phyloP scores from a whole-genome alignment of 345 rosid species.

The Hypericum perforatum region DNA sequence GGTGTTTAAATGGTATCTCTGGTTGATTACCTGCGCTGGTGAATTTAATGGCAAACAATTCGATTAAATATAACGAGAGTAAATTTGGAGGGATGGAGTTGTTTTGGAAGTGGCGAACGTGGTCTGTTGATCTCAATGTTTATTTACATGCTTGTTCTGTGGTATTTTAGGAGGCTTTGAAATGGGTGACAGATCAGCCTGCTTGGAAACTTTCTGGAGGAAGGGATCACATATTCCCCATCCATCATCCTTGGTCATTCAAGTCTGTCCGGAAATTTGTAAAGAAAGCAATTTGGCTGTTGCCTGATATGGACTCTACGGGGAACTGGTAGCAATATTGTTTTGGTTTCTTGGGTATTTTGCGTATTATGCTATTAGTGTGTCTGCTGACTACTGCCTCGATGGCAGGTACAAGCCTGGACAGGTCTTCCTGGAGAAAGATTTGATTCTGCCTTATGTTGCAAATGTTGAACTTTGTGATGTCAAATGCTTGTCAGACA shows the following conservation, averaged over 20 bases:
- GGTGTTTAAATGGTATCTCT: no score
- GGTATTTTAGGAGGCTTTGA: slow-evolving; percentile 59
- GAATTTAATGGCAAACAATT: no score
- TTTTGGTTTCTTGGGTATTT: neutral
- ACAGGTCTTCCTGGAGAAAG: slow-evolving; percentile 90
- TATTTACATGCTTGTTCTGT: slow-evolving; percentile 2
- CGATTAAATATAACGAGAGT: no score
- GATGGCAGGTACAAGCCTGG: slow-evolving; percentile 88
- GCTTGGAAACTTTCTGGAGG: slow-evolving; percentile 91
- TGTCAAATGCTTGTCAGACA: slow-evolving; percentile 57
- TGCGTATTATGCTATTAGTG: slow-evolving; percentile 3
- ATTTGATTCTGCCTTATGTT: slow-evolving; percentile 87
- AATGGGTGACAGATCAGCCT: slow-evolving; percentile 98
- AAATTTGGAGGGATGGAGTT: slow-evolving; percentile 1
- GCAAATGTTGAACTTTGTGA: slow-evolving; percentile 78
- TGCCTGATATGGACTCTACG: slow-evolving; percentile 97
- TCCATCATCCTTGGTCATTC: slow-evolving; percentile 99
- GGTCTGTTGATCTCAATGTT: neutral
- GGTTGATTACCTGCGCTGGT: no score
- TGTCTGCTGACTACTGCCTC: slow-evolving; percentile 13
- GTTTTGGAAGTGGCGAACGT: slow-evolving; percentile 1
- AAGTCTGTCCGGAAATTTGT: slow-evolving; percentile 77
- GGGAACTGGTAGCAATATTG: slow-evolving; percentile 60
- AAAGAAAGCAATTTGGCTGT: slow-evolving; percentile 85
- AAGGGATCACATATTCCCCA: slow-evolving; percentile 91